Evolutionary conservation across 139 green algal species (phyloP), one percentile per base, ranked within the genome.

Genomic region (Yamagishiella unicocca): DNA sequence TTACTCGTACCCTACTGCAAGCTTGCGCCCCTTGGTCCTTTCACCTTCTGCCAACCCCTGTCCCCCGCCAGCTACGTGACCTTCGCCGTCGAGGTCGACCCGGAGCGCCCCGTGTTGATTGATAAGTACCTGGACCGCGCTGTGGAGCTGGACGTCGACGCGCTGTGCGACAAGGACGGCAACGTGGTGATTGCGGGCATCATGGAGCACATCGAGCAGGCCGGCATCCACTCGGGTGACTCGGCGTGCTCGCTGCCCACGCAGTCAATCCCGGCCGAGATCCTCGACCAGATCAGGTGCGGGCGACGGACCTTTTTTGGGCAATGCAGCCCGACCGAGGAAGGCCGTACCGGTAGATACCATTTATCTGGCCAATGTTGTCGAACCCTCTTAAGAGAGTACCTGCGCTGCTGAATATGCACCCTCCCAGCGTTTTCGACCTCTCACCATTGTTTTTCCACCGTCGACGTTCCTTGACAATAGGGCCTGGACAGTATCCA

Each of bases 171-270:
- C 89, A 92, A 94, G 45, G 22, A 87, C n/a, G 98, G 98, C 89
- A 98, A 98, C 90, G 96, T 99, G 38, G 93, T 96, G n/a, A 99
- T 99, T 85, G 96, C 94, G 33, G 98, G 97, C 84, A 98, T 99
- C 95, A 99, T 99, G 98, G 97, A 99, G 96, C 98, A 99, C 95
- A 99, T 99, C 87, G 98, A 99, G 95, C 95, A 98, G 85, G 85
- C 82, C 9, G 88, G 90, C 70, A 90, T 99, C 82, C 98, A 99
- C 94, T 98, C 94, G 40, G 98, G 97, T 89, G 98, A 99, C 94
- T 98, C 94, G 1, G 98, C 98, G 0, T 99, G 98, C 95, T 94
- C 92, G 90, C 95, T 99, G 72, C 97, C 97, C 45, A 96, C 97
- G 0, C 97, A 99, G 90, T 97, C 96, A 40, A 96, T 99, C 67